A percentile compares a stretch with the other conserved stretches of the same genome.
These are phyloP conservation scores for Smallanthus sonchifolius DNA, from an alignment of 129 eudicot genomes.

Conservation along the genomic window DNA sequence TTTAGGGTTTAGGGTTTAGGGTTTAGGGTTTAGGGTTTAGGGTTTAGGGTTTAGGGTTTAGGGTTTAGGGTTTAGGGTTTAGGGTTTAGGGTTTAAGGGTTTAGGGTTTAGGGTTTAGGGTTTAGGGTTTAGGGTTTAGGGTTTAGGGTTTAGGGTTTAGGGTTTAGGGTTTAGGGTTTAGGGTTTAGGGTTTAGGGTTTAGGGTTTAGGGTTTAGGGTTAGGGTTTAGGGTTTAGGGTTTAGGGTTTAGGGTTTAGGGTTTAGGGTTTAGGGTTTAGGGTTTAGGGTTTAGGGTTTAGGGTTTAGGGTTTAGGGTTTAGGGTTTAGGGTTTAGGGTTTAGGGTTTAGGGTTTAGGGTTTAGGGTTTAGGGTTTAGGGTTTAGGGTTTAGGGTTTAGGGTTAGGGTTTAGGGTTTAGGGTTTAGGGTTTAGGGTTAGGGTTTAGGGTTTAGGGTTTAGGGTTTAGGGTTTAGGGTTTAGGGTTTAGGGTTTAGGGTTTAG, in stretches of 20 bases:
- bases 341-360: background rate
- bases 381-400: conserved; percentile 11
- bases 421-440: background rate
- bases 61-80: conserved; percentile 27
- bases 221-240: background rate
- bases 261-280: background rate
- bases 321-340: background rate
- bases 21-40: conserved; percentile 6
- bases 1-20: conserved; percentile 10
- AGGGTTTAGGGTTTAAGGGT: conserved; percentile 17
- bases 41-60: conserved; percentile 20
- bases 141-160: conserved; percentile 15
- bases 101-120: conserved; percentile 2
- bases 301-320: background rate
- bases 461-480: conserved; percentile 16
- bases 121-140: conserved; percentile 22
- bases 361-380: conserved; percentile 15
- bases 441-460: background rate
- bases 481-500: conserved; percentile 10
- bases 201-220: conserved; percentile 17
- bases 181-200: conserved; percentile 22
- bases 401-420: conserved; percentile 7
- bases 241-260: background rate
- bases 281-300: background rate
- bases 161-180: conserved; percentile 17